These are phyloP conservation scores for Verticillium klebahnii DNA, from an alignment of 2,329 filamentous ascomycete species.

Conservation along the genomic window DNA sequence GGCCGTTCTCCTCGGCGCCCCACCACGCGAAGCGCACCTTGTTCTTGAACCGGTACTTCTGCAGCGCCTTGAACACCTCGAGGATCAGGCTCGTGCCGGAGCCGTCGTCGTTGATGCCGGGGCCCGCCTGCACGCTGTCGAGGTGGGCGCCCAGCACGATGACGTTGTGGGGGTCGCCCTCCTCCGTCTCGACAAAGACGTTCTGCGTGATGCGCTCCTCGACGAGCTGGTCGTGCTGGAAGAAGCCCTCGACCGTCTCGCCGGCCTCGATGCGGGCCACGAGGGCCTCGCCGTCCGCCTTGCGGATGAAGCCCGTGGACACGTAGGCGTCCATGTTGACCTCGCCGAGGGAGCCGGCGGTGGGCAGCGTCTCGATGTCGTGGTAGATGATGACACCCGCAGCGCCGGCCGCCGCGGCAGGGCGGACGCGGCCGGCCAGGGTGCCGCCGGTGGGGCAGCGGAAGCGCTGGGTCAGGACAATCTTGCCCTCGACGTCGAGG, in stretches of 20 bases:
- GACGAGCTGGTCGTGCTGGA: slow-evolving; percentile 28
- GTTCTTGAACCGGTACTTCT: slow-evolving; percentile 28
- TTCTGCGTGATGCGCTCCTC: slow-evolving; percentile 38
- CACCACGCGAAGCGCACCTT: slow-evolving; percentile 40
- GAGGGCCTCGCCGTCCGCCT: slow-evolving; percentile 34
- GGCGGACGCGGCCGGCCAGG: slow-evolving; percentile 23
- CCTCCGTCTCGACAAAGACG: slow-evolving; percentile 39
- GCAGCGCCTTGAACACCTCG: slow-evolving; percentile 33
- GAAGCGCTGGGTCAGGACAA: slow-evolving; percentile 27
- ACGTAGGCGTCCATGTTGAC: slow-evolving; percentile 23
- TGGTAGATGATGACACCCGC: slow-evolving; percentile 26
- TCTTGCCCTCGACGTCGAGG: slow-evolving; percentile 21
- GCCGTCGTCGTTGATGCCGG: slow-evolving; percentile 43
- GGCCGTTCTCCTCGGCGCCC: slow-evolving; percentile 40
- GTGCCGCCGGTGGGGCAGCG: slow-evolving; percentile 24
- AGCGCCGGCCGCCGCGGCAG: slow-evolving; percentile 23
- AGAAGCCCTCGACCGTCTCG: slow-evolving; percentile 28
- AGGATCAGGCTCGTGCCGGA: slow-evolving; percentile 36
- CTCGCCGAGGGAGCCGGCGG: slow-evolving; percentile 22
- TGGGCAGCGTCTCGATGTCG: slow-evolving; percentile 22
- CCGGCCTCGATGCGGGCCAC: slow-evolving; percentile 32
- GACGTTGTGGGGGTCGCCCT: slow-evolving; percentile 36
- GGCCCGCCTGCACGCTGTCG: slow-evolving; percentile 37
- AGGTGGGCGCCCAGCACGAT: slow-evolving; percentile 39
- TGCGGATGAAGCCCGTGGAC: slow-evolving; percentile 23